A percentile compares a stretch with the other conserved stretches of the same genome.
Conservation (phyloP, 805 yeast species). For the Cyberlindnera euphorbiae region DNA sequence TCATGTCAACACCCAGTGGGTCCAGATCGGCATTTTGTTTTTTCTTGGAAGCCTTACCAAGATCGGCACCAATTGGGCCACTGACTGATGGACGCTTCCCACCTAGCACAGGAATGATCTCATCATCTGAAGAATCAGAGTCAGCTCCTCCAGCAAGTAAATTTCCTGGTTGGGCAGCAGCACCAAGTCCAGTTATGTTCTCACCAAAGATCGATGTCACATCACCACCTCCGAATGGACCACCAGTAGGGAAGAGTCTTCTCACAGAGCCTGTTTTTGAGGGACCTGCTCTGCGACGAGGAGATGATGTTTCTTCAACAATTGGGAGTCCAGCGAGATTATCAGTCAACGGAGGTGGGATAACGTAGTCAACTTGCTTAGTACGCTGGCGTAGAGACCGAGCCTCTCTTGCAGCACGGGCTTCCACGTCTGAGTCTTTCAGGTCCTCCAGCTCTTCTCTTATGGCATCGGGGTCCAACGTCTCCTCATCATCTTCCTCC, state of each 20-base stretch:
- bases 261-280: conserved; percentile 36
- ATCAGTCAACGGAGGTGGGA: conserved; percentile 72
- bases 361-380: conserved; percentile 70
- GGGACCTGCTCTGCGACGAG: conserved; percentile 32
- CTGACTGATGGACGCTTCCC: conserved; percentile 32
- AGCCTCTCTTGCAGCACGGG: conserved; percentile 30
- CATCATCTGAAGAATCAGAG: conserved; percentile 63
- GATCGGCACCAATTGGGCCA: conserved; percentile 20
- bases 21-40: conserved; percentile 79
- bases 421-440: conserved; percentile 33
- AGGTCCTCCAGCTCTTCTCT: conserved; percentile 12
- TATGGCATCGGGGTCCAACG: no score
- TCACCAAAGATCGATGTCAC: conserved; percentile 78
- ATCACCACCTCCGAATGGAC: conserved; percentile 97
- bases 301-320: conserved; percentile 16
- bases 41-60: conserved; percentile 35
- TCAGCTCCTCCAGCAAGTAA: conserved; percentile 33
- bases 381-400: conserved; percentile 59
- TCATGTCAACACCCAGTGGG: conserved; percentile 87
- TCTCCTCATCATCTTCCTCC: not conserved
- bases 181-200: conserved; percentile 39
- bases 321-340: conserved; percentile 24
- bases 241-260: conserved; percentile 86
- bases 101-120: conserved; percentile 44
- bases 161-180: conserved; percentile 6